These are phyloP conservation scores for Stylosanthes scabra DNA, from an alignment of 331 rosid genomes.

Conservation along the genomic window DNA sequence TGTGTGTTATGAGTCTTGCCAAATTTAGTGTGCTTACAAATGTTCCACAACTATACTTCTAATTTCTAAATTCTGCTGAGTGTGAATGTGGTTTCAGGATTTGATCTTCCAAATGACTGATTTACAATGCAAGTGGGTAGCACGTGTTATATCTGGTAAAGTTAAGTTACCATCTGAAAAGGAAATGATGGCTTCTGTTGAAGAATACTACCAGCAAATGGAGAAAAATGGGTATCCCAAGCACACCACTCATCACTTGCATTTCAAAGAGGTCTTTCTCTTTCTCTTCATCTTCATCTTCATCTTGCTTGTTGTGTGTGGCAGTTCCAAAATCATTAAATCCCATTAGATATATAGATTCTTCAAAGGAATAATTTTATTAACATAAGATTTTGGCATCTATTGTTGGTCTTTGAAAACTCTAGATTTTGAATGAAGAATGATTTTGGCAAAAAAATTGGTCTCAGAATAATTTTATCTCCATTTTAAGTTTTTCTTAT, in stretches of 20 bases:
- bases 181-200: constrained; percentile 33
- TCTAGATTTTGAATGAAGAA: not conserved
- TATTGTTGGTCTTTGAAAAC: not conserved
- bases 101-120: constrained; percentile 19
- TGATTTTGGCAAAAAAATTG: not conserved
- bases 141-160: constrained; percentile 37
- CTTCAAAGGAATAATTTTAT: not conserved
- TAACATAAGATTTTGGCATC: not conserved
- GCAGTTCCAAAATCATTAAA: not conserved
- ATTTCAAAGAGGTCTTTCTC: constrained; percentile 40
- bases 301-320: not conserved
- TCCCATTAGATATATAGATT: not conserved
- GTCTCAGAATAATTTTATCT: no score
- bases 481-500: no score
- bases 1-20: not conserved
- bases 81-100: constrained; percentile 18
- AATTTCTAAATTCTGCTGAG: not conserved
- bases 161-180: constrained; percentile 15
- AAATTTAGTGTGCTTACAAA: not conserved
- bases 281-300: not conserved
- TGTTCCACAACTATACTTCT: not conserved
- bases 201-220: constrained; percentile 36
- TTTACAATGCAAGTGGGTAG: constrained; percentile 42
- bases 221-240: constrained; percentile 33
- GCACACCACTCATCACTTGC: constrained; percentile 40